These are phyloP conservation scores for Veloboletus limbatus DNA, from an alignment of 1,284 basidiomycete genomes.

Conservation along the genomic window DNA sequence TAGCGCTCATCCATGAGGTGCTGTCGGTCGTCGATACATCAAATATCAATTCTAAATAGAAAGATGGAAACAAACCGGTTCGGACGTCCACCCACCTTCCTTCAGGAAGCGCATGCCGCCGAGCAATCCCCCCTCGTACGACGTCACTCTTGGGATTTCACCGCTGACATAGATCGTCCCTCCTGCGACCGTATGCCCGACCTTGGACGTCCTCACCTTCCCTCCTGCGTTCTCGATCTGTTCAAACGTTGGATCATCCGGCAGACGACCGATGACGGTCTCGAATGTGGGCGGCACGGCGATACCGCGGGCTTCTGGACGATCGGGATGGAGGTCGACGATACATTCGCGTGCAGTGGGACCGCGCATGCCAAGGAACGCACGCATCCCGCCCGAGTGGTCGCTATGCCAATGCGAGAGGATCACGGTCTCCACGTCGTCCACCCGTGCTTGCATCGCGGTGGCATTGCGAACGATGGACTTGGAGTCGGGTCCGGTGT, in stretches of 20 bases:
- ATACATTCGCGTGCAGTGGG: slow-evolving; percentile 37
- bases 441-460: slow-evolving; percentile 55
- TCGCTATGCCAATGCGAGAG: slow-evolving; percentile 85
- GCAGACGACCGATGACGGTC: slow-evolving; percentile 57
- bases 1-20: slow-evolving; percentile 82
- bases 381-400: slow-evolving; percentile 72
- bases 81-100: slow-evolving; percentile 54
- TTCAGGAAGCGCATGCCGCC: slow-evolving; percentile 67
- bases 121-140: slow-evolving; percentile 65
- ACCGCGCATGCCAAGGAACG: slow-evolving; percentile 51
- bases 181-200: slow-evolving; percentile 62
- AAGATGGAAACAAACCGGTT: slow-evolving; percentile 46
- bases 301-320: slow-evolving; percentile 72
- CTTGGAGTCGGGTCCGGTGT: slow-evolving; percentile 75
- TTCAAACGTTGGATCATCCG: slow-evolving; percentile 68
- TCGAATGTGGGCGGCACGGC: slow-evolving; percentile 57
- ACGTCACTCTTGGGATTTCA: slow-evolving; percentile 68
- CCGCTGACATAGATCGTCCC: slow-evolving; percentile 73
- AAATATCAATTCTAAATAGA: neutral
- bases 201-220: slow-evolving; percentile 49
- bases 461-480: slow-evolving; percentile 68
- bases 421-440: slow-evolving; percentile 59
- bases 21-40: slow-evolving; percentile 37
- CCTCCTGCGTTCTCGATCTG: slow-evolving; percentile 58
- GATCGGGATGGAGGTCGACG: slow-evolving; percentile 73